Conservation (phyloP, 2,329 filamentous ascomycete genomes). For the Ophiostoma sp. region DNA sequence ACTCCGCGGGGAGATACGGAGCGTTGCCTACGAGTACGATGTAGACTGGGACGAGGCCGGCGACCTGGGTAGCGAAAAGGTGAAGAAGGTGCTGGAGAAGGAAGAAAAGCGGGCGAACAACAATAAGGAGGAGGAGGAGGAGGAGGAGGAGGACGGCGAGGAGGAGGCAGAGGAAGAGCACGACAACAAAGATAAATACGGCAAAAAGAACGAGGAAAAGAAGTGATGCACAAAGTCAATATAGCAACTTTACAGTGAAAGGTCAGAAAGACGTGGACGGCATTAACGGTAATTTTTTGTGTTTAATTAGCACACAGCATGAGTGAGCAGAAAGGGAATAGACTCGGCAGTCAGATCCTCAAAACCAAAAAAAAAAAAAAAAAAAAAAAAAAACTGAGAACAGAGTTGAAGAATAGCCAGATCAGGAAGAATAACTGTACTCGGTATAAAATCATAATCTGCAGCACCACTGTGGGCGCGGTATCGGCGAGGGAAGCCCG, state of each 20-base stretch:
- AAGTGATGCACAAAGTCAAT: neutral
- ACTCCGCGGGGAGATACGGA: conserved; percentile 71
- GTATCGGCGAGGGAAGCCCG: neutral
- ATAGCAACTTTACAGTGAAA: neutral
- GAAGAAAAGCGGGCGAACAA: conserved; percentile 39
- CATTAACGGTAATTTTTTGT: neutral
- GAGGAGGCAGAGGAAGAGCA: conserved; percentile 39
- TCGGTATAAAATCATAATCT: neutral
- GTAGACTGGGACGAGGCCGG: conserved; percentile 78
- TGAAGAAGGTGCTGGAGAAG: conserved; percentile 52
- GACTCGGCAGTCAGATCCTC: neutral
- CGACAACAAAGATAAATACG: neutral
- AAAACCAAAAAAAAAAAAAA: neutral
- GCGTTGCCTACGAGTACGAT: conserved; percentile 79
- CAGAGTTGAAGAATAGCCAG: neutral
- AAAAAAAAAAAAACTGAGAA: too few species aligned
- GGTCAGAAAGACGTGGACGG: neutral
- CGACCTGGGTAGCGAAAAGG: conserved; percentile 66
- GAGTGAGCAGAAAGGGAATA: neutral
- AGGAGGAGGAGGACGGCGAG: conserved; percentile 36
- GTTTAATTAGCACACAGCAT: neutral
- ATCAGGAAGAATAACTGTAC: neutral
- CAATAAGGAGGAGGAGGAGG: conserved; percentile 39
- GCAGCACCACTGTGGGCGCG: neutral
- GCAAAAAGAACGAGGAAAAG: conserved; percentile 12